Base-by-base conservation (phyloP, 169 alveolate species). In the Neospora caninum region DNA sequence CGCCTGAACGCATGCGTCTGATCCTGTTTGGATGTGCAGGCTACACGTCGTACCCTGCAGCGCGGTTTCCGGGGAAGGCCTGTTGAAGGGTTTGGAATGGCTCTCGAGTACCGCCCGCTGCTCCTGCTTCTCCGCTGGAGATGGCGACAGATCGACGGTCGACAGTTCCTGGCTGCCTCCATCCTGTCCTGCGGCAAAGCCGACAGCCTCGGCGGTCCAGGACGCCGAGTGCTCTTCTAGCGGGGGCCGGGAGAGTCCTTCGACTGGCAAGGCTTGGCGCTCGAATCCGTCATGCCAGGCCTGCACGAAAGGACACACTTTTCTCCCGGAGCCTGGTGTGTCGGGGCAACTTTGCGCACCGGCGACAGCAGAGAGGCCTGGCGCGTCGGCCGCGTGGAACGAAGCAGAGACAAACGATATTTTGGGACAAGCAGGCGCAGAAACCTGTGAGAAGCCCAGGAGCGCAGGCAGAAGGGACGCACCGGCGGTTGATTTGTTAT, bases 21-120 rank as follows among this genome's bases (percentile, higher is more conserved):
- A 10, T 64, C 20, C 0, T 64, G 73, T 13, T 42, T 36, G 53
- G 25, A 29, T 38, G 36, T 82, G 53, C 64, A 82, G 89, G 64
- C 38, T 82, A n/a, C 89, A 29, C n/a, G 36, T 82, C 18, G 0
- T 82, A 27, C 89, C 89, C 41, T 82, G 89, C 38, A 82, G 89
- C 67, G 53, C 89, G 34, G 89, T 82, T 0, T 82, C 89, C 22
- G 89, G 89, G 31, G 89, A 39, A 39, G 89, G 89, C 69, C 64
- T 82, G 41, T 39, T 82, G n/a, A 27, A 41, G 64, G 89, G 89
- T 9, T 36, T 82, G 38, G 69, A 82, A 67, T 82, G 89, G 89
- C 67, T 82, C 16, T 64, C 67, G 36, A 82, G 89, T 31, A 36
- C 20, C 64, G 54, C 69, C 34, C 34, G 31, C 27, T 78, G 86